Percentiles rank a stretch among this genome's conserved stretches.
These are phyloP conservation scores for Suillus sp. DNA, from an alignment of 768 basidiomycete species.

Conservation along the genomic window DNA sequence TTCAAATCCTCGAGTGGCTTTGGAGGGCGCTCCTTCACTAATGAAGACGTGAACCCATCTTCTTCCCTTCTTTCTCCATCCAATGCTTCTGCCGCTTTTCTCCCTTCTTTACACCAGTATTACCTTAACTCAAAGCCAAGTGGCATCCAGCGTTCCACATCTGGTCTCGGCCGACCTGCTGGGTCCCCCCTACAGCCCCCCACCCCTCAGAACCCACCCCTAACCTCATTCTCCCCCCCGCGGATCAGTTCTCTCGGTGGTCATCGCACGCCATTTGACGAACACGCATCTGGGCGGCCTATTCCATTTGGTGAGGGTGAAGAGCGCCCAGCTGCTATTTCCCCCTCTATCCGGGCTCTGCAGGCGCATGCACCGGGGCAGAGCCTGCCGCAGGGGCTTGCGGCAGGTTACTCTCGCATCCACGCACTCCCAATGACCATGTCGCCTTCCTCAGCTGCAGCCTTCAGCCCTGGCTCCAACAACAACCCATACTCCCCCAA, in stretches of 20 bases:
- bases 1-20: constrained; percentile 49
- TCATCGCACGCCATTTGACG: constrained; percentile 6
- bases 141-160: constrained; percentile 31
- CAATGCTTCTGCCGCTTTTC: constrained; percentile 82
- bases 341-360: constrained; percentile 76
- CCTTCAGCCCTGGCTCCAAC: constrained; percentile 35
- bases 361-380: constrained; percentile 90
- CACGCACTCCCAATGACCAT: constrained; percentile 62
- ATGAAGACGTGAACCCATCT: constrained; percentile 26
- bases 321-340: constrained; percentile 43
- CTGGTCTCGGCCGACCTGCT: constrained; percentile 13
- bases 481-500: constrained; percentile 35
- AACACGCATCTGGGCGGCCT: constrained; percentile 25
- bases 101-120: constrained; percentile 69
- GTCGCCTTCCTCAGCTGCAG: constrained; percentile 37
- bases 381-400: constrained; percentile 88
- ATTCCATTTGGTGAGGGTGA: constrained; percentile 30
- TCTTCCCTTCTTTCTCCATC: constrained; percentile 55
- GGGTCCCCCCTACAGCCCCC: constrained; percentile 14
- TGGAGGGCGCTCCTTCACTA: constrained; percentile 23
- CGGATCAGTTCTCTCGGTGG: constrained; percentile 18
- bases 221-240: constrained; percentile 29
- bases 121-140: constrained; percentile 55
- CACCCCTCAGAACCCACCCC: constrained; percentile 8
- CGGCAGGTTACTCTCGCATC: constrained; percentile 87